Evolutionary conservation across 1,139 yeast genomes (phyloP), one percentile per base, ranked within the genome.

Genomic region (Geotrichum reessii): DNA sequence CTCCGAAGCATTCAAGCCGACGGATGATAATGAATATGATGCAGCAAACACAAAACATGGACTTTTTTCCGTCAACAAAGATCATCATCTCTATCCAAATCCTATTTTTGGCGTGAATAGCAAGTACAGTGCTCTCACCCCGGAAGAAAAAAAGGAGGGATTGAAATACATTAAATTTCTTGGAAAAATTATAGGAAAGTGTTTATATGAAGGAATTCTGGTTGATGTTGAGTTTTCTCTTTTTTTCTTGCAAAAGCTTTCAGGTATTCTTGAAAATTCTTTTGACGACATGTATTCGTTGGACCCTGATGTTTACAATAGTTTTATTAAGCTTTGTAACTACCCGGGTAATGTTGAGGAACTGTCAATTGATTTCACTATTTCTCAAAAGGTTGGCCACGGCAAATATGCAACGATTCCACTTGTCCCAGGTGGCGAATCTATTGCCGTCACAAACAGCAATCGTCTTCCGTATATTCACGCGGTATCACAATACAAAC

Each of bases 151-250:
- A 48, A 62, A 71, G n/a, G 61, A 65, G 2, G 78, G 75, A 28
- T 69, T 85, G 55, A 68, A 73, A 28, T 78, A 79, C 60, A 72
- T 82, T 55, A 78, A 78, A 64, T 91, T 90, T 66, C 71, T 91
- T 64, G 99, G 99, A 0, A 83, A 81, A 73, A 75, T 91, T 9
- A 78, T 93, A 53, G 99, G 98, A 1, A 93, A 91, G 69, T 91
- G 98, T 67, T 75, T 93, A n/a, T 90, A 87, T 68, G 96, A 89
- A 60, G 84, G 85, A 58, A 86, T 91, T 2, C 76, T 92, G 63
- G 82, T 93, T 14, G 96, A 92, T 70, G 81, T 89, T 27, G 81
- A 85, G 19, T 92, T 93, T 78, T 92, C 97, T 0, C 89, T 95
- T 2, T 90, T 91, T 65, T 93, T 93, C 68, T 72, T 93, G 54